Evolutionary conservation across 352 stramenopile species (phyloP).

Genomic region (Bremia lactucae): DNA sequence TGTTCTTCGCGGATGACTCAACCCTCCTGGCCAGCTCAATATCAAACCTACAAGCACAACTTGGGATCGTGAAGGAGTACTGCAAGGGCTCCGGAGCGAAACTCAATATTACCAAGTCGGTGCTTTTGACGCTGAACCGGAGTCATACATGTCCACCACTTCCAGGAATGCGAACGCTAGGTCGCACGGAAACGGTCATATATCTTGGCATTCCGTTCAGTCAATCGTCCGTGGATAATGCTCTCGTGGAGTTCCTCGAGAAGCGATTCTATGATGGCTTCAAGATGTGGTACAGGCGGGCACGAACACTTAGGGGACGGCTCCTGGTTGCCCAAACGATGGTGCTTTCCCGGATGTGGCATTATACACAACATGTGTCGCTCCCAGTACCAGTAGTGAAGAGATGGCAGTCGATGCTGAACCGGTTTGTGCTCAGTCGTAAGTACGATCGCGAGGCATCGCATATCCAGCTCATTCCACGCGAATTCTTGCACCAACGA

Average conservation of each 20-base stretch:
- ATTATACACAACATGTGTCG: background rate
- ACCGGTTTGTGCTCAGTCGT: background rate
- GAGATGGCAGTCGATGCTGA: background rate
- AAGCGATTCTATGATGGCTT: background rate
- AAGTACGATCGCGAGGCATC: background rate
- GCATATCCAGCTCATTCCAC: background rate
- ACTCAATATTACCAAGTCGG: background rate
- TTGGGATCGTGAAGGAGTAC: background rate
- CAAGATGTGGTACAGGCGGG: background rate
- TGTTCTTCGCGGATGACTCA: background rate
- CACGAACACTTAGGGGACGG: background rate
- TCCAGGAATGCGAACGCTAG: background rate
- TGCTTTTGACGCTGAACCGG: background rate
- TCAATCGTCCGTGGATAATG: background rate
- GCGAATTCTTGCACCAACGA: background rate
- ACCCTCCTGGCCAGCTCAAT: background rate
- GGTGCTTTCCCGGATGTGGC: background rate
- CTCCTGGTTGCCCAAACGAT: background rate
- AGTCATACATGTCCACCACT: background rate
- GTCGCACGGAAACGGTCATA: background rate
- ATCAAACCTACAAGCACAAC: background rate
- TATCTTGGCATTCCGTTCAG: background rate
- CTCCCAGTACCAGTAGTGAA: background rate
- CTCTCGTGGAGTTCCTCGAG: background rate
- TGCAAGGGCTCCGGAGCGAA: background rate